Percentiles rank a stretch among this genome's conserved stretches.
Evolutionary conservation across 345 rosid genomes (phyloP).

Genomic region (Lepidium didymum): DNA sequence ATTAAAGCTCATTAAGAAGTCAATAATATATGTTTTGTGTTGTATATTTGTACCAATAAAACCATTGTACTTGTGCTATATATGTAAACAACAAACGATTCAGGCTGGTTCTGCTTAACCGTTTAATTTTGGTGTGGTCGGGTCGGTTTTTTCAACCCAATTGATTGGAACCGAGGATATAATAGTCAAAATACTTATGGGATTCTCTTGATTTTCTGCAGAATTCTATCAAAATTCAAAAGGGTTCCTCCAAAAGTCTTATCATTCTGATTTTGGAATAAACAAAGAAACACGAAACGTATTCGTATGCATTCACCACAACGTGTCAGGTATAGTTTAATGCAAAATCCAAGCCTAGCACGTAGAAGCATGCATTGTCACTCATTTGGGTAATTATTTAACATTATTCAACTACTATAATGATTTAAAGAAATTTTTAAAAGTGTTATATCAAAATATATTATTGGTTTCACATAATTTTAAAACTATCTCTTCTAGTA

Average conservation of each 20-base stretch:
- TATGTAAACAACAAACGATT: neutral
- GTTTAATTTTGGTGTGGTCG: neutral
- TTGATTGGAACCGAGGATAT: neutral
- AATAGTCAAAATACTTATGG: neutral
- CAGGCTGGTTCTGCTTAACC: neutral
- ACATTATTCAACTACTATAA: too few relatives aligned
- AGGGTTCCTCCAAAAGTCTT: conserved; percentile 17
- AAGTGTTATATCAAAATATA: neutral
- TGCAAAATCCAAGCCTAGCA: neutral
- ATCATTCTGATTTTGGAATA: conserved; percentile 5
- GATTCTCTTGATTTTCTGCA: neutral
- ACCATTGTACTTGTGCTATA: neutral
- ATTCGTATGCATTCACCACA: neutral
- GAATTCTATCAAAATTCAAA: neutral
- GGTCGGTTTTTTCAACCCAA: neutral
- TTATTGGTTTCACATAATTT: neutral
- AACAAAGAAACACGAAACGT: conserved; percentile 8
- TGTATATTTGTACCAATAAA: neutral
- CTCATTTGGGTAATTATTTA: neutral
- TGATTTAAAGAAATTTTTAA: neutral
- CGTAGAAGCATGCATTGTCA: neutral
- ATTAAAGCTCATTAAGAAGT: conserved; percentile 17
- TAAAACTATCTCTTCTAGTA: neutral
- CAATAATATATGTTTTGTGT: neutral
- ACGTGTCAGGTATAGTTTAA: conserved; percentile 3